These are phyloP conservation scores for Annona cherimola DNA, from an alignment of 164 flowering plant species.

Conservation along the genomic window DNA sequence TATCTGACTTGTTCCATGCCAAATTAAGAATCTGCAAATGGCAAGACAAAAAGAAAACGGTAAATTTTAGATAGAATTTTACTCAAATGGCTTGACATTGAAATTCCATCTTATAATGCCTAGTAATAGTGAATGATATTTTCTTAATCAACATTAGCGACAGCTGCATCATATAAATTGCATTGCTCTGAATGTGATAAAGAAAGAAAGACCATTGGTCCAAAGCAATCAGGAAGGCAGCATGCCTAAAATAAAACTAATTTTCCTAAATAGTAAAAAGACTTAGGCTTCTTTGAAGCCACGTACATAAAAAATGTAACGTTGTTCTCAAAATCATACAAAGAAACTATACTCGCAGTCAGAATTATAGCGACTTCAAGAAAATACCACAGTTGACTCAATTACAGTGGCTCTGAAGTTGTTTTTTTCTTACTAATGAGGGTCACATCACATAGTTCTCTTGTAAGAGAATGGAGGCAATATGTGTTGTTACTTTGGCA, in stretches of 20 bases:
- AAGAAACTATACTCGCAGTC: neutral
- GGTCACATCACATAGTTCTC: neutral
- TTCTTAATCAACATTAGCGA: too few relatives aligned
- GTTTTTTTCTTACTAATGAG: neutral
- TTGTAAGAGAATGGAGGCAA: neutral
- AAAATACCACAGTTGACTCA: neutral
- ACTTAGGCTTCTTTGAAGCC: neutral
- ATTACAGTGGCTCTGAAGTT: neutral
- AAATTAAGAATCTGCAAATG: slow-evolving; percentile 41
- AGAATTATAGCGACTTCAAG: neutral
- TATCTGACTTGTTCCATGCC: slow-evolving; percentile 40
- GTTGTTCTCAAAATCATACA: neutral
- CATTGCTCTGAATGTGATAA: neutral
- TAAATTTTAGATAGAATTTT: neutral
- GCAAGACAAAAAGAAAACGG: slow-evolving; percentile 1
- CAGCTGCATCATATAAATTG: too few relatives aligned
- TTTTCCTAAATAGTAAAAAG: too few relatives aligned
- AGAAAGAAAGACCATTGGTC: neutral
- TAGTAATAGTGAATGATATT: too few relatives aligned
- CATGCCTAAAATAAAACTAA: too few relatives aligned
- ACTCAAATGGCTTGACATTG: too few relatives aligned
- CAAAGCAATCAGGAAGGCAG: too few relatives aligned
- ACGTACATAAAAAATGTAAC: neutral
- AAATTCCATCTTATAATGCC: too few relatives aligned
- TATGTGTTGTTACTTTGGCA: neutral